A percentile compares a stretch with the other conserved stretches of the same genome.
phyloP scores from a whole-genome alignment of 176 grass and related monocot species.

The Coix lacrymajobi region DNA sequence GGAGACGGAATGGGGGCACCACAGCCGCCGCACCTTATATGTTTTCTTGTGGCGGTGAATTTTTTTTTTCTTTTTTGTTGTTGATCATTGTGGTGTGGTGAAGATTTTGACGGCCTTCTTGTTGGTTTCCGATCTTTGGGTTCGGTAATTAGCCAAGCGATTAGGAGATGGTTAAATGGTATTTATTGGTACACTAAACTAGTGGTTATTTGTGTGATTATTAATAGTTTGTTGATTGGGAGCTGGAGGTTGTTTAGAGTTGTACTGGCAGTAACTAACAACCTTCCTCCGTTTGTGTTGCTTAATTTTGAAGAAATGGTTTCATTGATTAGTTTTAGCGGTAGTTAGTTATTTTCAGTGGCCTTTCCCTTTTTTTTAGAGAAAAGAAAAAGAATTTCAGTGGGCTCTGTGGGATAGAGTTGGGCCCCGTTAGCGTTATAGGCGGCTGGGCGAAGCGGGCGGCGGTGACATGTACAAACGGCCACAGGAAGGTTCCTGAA shows the following conservation, averaged over 20 bases:
- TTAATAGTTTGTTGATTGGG: neutral
- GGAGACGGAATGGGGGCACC: neutral
- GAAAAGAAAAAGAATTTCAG: neutral
- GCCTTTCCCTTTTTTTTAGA: neutral
- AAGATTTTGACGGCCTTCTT: neutral
- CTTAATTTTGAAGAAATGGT: conserved; percentile 20
- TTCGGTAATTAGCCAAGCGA: neutral
- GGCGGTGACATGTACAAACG: neutral
- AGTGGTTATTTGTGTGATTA: neutral
- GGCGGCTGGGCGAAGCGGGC: neutral
- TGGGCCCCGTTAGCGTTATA: neutral
- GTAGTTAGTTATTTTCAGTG: neutral
- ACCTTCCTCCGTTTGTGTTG: neutral
- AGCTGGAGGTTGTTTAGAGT: neutral
- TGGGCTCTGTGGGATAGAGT: neutral
- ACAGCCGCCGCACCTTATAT: conserved; percentile 22
- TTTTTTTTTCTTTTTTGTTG: too few relatives aligned
- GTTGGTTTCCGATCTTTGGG: neutral
- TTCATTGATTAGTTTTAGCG: neutral
- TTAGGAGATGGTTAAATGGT: neutral
- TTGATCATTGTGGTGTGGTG: too few relatives aligned
- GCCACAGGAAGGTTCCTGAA: conserved; percentile 21
- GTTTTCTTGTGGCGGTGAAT: conserved; percentile 21
- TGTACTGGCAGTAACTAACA: neutral
- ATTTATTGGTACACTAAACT: neutral